Evolutionary conservation across 2,329 filamentous ascomycete species (phyloP), one percentile per base, ranked within the genome.

Genomic region (Niveomyces coronatus): DNA sequence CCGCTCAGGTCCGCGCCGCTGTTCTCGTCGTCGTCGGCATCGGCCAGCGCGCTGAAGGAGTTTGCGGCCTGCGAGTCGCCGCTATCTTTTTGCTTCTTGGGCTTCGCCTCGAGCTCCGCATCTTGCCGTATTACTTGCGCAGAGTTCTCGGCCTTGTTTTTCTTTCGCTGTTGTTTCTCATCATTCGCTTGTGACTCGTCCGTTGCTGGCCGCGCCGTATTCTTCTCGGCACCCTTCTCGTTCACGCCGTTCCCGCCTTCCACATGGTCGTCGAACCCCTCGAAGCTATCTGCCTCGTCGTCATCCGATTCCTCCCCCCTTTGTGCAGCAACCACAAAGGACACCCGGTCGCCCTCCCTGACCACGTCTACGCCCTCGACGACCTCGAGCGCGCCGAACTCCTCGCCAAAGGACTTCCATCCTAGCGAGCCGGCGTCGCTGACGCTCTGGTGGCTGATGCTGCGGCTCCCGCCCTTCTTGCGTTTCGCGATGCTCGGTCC

Each of bases 331-430:
- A 64, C 54, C 49, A 79, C 62, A 58, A 81, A 80, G 50, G 71
- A 65, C 19, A 80, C 59, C 5, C 63, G 68, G 37, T 68, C 62
- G 7, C 76, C 77, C 20, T 80, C 69, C 44, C 71, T 75, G 29
- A 94, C 66, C n/a, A 98, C 70, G 20, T 94, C 84, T 2, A 98
- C 85, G 36, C 85, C 86, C 13, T 94, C 85, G 32, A 96, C 81
- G 52, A 96, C 88, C 52, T 98, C 87, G 2, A 98, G 64, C 0
- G 85, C 87, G 50, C 81, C 93, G 57, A 98, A 95, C 0, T 91
- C 91, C 46, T 93, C 87, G n/a, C 85, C 85, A 61, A 95, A 85
- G 31, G 89, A 79, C 49, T 71, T 65, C 76, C 76, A 81, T 55
- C 62, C 56, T 30, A 81, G 58, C 2, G 68, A 60, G 45, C 68